Percentiles rank a stretch among this genome's conserved stretches.
These are phyloP conservation scores for Mycena galericulata DNA, from an alignment of 768 basidiomycete genomes.

Conservation along the genomic window DNA sequence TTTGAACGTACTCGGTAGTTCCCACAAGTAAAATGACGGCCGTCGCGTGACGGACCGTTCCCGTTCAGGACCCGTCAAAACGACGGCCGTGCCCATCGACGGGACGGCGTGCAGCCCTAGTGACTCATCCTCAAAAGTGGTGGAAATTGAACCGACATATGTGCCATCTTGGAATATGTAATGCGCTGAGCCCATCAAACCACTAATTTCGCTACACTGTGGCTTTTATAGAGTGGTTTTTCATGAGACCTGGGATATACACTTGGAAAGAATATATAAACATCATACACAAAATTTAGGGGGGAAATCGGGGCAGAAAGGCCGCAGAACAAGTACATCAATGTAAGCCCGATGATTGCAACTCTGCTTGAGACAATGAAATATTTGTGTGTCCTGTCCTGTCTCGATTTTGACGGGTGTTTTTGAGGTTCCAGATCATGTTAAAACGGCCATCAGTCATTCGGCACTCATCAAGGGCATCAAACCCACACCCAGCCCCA, in stretches of 20 bases:
- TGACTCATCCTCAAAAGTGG: too few relatives aligned
- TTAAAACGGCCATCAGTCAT: too few relatives aligned
- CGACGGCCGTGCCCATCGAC: too few relatives aligned
- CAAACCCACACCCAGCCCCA: too few relatives aligned
- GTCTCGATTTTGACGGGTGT: slow-evolving; percentile 4
- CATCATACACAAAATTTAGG: slow-evolving; percentile 1
- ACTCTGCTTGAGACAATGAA: neutral
- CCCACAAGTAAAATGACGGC: too few relatives aligned
- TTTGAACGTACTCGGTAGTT: too few relatives aligned
- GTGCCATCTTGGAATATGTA: neutral
- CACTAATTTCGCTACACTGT: neutral
- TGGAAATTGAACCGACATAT: neutral
- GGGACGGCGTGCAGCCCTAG: too few relatives aligned
- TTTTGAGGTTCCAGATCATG: too few relatives aligned
- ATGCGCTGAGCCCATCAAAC: neutral
- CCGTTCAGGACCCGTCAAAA: too few relatives aligned
- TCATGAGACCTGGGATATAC: too few relatives aligned
- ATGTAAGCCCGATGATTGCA: neutral
- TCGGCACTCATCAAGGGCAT: too few relatives aligned
- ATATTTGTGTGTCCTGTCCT: slow-evolving; percentile 2
- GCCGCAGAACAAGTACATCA: neutral
- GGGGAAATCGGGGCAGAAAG: neutral
- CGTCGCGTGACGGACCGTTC: too few relatives aligned
- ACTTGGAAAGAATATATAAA: neutral
- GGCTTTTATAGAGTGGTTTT: slow-evolving; percentile 4